Conservation (phyloP, 108 stramenopile species). For the Fragilaria radians region DNA sequence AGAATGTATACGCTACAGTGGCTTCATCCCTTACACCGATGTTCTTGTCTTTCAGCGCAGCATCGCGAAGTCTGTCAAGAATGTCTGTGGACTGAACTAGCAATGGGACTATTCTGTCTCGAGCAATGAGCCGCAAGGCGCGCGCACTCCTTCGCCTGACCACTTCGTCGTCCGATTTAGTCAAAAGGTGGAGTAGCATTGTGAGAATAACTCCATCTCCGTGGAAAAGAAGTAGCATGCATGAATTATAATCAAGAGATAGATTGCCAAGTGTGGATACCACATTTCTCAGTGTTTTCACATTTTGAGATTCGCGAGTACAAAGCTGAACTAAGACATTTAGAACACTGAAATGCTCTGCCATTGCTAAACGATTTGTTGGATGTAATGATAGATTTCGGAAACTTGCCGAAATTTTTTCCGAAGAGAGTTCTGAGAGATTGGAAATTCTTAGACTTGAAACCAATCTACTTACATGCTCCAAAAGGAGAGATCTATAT, state of each 20-base stretch:
- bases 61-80: constrained; percentile 24
- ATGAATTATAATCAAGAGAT: constrained; percentile 28
- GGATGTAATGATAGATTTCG: constrained; percentile 35
- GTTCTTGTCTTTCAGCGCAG: constrained; percentile 23
- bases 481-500: constrained; percentile 20
- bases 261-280: constrained; percentile 29
- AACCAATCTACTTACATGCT: constrained; percentile 11
- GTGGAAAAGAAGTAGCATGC: constrained; percentile 28
- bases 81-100: constrained; percentile 15
- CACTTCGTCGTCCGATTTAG: constrained; percentile 8
- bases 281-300: constrained; percentile 20
- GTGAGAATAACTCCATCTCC: constrained; percentile 38
- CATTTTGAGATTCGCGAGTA: background rate
- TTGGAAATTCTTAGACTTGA: constrained; percentile 11
- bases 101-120: constrained; percentile 17
- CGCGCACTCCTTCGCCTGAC: constrained; percentile 34
- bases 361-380: constrained; percentile 14
- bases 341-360: constrained; percentile 21
- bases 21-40: constrained; percentile 38
- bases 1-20: constrained; percentile 31
- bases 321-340: constrained; percentile 20
- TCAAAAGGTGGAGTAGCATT: constrained; percentile 8
- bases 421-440: constrained; percentile 18
- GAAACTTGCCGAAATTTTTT: constrained; percentile 36
- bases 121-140: constrained; percentile 21